Conservation (phyloP, 2,329 filamentous ascomycete genomes). For the Penicillium olsonii region DNA sequence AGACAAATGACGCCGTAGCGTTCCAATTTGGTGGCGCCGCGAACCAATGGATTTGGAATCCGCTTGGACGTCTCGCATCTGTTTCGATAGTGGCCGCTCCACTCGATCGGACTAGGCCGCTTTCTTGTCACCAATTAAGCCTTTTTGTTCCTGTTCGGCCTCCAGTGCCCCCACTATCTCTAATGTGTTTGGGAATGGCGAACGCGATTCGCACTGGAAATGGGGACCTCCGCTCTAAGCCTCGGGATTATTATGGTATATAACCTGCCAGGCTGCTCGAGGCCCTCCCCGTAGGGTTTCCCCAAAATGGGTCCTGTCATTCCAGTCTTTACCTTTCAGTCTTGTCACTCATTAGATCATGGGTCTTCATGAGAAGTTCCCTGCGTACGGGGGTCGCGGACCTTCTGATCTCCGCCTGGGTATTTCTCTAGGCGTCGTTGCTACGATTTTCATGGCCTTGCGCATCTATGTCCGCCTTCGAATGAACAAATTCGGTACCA, state of each 20-base stretch:
- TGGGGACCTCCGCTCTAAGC: background rate
- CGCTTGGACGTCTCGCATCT: background rate
- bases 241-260: background rate
- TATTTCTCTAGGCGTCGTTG: conserved; percentile 16
- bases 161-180: background rate
- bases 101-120: conserved; percentile 1
- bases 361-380: conserved; percentile 20
- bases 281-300: background rate
- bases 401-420: conserved; percentile 20
- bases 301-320: conserved; percentile 4
- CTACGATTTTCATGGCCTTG: conserved; percentile 21
- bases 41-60: conserved; percentile 1
- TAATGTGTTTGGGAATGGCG: background rate
- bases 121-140: background rate
- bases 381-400: conserved; percentile 23
- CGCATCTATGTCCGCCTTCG: conserved; percentile 22
- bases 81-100: background rate
- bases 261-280: background rate
- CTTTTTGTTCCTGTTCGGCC: background rate
- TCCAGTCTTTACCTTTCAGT: conserved; percentile 5
- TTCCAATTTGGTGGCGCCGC: background rate
- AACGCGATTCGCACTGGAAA: background rate
- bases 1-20: background rate
- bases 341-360: conserved; percentile 22
- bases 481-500: conserved; percentile 24